Evolutionary conservation across 2,329 filamentous ascomycete species (phyloP), one percentile per base, ranked within the genome.

Genomic region (Ophiosphaerella korrae): DNA sequence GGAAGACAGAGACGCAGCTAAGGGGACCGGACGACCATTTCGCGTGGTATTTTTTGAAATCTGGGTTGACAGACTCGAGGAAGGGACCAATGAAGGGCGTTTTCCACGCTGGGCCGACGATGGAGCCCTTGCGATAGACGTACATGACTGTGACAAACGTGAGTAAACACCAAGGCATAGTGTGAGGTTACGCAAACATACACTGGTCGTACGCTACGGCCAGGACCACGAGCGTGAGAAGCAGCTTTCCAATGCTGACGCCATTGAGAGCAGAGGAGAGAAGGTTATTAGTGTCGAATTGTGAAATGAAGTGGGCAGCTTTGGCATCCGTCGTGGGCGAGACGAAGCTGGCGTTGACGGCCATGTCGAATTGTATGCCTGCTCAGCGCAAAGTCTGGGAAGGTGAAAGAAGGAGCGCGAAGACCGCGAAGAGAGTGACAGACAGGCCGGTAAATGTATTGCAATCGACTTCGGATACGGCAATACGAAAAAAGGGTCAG

Each of bases 1-100:
- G 94, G 80, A 99, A 99, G 67, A 99, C 92, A 2, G 92, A 97
- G 55, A 99, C 94, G 71, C 94, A 99, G 81, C 92, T 97, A 64
- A 99, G 81, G 41, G 90, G 88, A 40, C 90, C 94, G 70, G 91
- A 96, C 66, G 83, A 75, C 94, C 94, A 99, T 82, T 97, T 97
- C 54, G 83, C 87, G 74, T 92, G 84, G 79, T 99, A 99, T 68
- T 92, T 85, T 54, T 88, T 86, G 73, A 97, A 97, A 69, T 93
- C 90, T 50, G 94, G 94, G 74, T 96, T 87, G 66, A 97, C 81
- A 24, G 92, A 96, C 71, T 97, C 81, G 50, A 97, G 82, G 76
- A 99, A 97, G 5, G 94, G 93, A n/a, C 94, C 94, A 74, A 97
- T 77, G 66, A 80, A 80, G 49, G 78, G 78, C 36, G 75, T 71